phyloP scores from a whole-genome alignment of 208 protist species.

The Acanthamoeba culbertsoni region DNA sequence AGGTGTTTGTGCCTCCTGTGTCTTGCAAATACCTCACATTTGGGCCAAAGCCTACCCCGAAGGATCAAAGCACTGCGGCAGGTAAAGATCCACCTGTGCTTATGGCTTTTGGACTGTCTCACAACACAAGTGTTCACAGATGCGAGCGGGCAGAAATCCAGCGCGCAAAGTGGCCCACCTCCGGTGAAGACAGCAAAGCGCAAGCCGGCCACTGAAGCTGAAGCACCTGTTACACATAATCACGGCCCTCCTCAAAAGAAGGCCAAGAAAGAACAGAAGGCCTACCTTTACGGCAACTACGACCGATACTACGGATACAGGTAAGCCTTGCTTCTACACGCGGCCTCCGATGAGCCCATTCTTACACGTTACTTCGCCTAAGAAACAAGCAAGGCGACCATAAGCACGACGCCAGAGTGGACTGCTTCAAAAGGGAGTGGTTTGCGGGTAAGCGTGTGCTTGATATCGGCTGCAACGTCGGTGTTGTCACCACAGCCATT shows the following conservation, averaged over 20 bases:
- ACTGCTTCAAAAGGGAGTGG: constrained; percentile 36
- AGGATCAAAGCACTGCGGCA: not conserved
- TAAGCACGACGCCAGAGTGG: not conserved
- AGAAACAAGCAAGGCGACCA: not conserved
- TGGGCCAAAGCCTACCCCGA: too few species aligned
- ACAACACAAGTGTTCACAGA: too few species aligned
- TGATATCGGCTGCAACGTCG: constrained; percentile 80
- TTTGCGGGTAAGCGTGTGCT: constrained; percentile 51
- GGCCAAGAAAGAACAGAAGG: not conserved
- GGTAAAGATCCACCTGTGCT: not conserved
- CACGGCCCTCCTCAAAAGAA: not conserved
- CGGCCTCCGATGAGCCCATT: too few species aligned
- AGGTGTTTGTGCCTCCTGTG: not conserved
- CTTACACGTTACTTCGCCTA: not conserved
- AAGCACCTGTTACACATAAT: not conserved
- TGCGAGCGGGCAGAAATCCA: not conserved
- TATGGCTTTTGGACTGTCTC: not conserved
- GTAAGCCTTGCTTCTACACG: too few species aligned
- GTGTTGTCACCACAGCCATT: constrained; percentile 70
- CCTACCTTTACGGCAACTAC: constrained; percentile 27
- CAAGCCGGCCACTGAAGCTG: not conserved
- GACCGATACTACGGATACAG: constrained; percentile 38
- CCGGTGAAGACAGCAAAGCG: not conserved
- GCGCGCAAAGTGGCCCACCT: not conserved
- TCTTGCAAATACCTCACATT: not conserved